Conservation (phyloP, 75 land plant species). For the Pinus albicaulis region DNA sequence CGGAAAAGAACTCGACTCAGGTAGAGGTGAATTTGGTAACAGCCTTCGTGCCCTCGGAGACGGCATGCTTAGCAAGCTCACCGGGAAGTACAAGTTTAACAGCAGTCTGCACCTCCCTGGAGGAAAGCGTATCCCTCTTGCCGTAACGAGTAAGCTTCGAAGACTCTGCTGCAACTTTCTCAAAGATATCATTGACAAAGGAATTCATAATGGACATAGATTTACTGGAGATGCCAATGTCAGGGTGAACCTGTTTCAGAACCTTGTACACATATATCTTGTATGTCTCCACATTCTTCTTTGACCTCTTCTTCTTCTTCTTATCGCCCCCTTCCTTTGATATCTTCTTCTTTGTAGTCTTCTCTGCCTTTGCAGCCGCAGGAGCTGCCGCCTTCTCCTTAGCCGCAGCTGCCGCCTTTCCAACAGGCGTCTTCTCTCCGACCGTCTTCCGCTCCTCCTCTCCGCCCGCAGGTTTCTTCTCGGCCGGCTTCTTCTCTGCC, state of each 20-base stretch:
- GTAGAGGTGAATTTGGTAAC: slow-evolving; percentile 17
- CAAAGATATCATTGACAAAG: slow-evolving; percentile 70
- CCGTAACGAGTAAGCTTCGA: slow-evolving; percentile 38
- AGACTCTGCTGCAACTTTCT: slow-evolving; percentile 68
- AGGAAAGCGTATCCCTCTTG: slow-evolving; percentile 45
- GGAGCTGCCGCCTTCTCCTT: background rate
- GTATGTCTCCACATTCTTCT: slow-evolving; percentile 33
- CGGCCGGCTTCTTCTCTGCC: slow-evolving; percentile 1
- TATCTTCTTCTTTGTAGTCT: slow-evolving; percentile 1
- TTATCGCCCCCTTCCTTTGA: too few relatives aligned
- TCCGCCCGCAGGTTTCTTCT: slow-evolving; percentile 13
- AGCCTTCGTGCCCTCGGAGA: slow-evolving; percentile 67
- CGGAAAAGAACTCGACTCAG: background rate
- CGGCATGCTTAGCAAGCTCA: slow-evolving; percentile 69
- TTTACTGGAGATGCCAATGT: slow-evolving; percentile 45
- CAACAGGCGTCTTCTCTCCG: slow-evolving; percentile 13
- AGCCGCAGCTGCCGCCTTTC: too few relatives aligned
- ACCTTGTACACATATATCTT: slow-evolving; percentile 29
- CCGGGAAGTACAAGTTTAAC: slow-evolving; percentile 69
- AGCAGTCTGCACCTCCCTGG: slow-evolving; percentile 66
- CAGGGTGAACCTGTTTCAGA: background rate
- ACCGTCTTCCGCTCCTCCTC: background rate
- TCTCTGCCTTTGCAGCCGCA: slow-evolving; percentile 14
- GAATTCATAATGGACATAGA: slow-evolving; percentile 70
- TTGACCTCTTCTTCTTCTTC: slow-evolving; percentile 27